Evolutionary conservation across 23 red algal species (phyloP).

Genomic region (Agarophyton chilense): DNA sequence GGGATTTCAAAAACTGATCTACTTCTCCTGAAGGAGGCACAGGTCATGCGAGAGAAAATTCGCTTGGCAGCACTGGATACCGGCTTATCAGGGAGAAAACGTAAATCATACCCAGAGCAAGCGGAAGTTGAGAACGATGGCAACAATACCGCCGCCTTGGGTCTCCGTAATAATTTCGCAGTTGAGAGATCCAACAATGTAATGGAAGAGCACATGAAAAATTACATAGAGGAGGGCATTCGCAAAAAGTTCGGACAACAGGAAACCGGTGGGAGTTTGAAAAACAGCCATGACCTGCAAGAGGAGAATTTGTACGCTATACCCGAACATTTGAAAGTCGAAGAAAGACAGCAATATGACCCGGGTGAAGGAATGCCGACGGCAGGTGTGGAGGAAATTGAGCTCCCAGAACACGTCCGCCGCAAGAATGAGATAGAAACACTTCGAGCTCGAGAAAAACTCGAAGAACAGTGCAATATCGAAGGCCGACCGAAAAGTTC

Average conservation of each 20-base stretch:
- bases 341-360: slow-evolving; percentile 45
- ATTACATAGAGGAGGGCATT: slow-evolving; percentile 62
- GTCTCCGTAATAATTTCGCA: slow-evolving; percentile 38
- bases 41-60: slow-evolving; percentile 45
- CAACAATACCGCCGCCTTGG: not conserved
- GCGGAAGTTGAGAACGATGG: not conserved
- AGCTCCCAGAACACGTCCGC: slow-evolving; percentile 37
- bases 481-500: not conserved
- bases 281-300: not conserved
- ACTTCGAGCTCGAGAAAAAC: slow-evolving; percentile 20
- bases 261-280: not conserved
- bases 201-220: slow-evolving; percentile 56
- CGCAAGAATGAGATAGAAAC: slow-evolving; percentile 36
- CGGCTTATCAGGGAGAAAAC: not conserved
- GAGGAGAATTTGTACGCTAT: slow-evolving; percentile 39
- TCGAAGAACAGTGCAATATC: not conserved
- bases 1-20: slow-evolving; percentile 38
- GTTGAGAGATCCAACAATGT: slow-evolving; percentile 46
- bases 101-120: not conserved
- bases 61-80: slow-evolving; percentile 28
- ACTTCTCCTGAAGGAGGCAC: slow-evolving; percentile 32
- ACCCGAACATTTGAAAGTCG: slow-evolving; percentile 43
- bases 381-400: slow-evolving; percentile 62
- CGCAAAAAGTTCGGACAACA: slow-evolving; percentile 46
- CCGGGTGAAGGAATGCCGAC: slow-evolving; percentile 52